Evolutionary conservation across 495 filamentous ascomycete genomes (phyloP), one percentile per base, ranked within the genome.

Genomic region (Chaetomidium leptoderma): DNA sequence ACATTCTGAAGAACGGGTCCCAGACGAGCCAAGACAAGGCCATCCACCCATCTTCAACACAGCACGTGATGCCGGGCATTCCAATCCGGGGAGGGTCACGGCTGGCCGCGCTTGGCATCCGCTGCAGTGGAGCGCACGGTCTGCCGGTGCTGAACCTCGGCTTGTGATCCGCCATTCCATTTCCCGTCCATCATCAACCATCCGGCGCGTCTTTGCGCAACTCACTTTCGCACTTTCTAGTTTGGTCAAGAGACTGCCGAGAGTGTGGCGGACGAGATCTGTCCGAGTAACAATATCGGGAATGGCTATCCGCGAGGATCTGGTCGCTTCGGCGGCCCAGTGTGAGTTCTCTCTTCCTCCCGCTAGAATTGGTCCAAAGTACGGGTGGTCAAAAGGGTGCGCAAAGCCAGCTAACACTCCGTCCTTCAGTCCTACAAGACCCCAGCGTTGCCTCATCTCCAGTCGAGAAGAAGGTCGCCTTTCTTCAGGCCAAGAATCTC

Each of bases 401-500:
- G 54, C 47, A 65, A 40, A 64, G 58, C 62, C n/a, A 9, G 30
- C 21, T 54, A 16, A 58, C 57, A 63, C 47, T n/a, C 29, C n/a
- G n/a, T 32, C 6, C 17, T 57, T 47, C 62, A 97, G 92, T 98
- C 70, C 85, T 98, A 49, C 88, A 89, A 76, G 92, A 99, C 68
- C 91, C 93, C 10, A 90, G 85, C 36, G 91, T 97, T 51, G 83
- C 89, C n/a, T 81, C 83, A 3, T 90, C 92, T 1, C 86, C 95
- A n/a, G 75, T 95, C 53, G 95, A 97, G 62, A 96, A 95, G 73
- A 83, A 89, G 55, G 78, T 97, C 53, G 87, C 91, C 14, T 99
- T 99, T 63, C 81, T 99, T 19, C 88, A 92, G 69, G 95, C 92
- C 0, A 99, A 99, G 73, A 97, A 97, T 67, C 81, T 99, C 16